These are phyloP conservation scores for Elsinoe perseae DNA, from an alignment of 2,329 filamentous ascomycete genomes.

Conservation along the genomic window DNA sequence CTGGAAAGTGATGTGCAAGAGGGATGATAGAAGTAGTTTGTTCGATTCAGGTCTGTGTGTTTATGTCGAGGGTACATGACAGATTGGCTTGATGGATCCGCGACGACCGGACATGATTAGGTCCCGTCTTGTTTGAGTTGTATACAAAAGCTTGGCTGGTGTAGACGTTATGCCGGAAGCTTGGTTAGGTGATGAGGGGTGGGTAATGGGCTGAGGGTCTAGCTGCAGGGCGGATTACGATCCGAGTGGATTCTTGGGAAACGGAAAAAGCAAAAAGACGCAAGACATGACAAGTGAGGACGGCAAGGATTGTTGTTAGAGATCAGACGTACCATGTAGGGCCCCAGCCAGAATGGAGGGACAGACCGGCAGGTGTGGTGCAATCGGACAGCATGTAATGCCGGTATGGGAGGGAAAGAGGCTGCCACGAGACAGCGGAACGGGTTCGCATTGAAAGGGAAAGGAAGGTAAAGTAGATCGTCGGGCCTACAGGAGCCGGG, in stretches of 20 bases:
- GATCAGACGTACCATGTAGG: slow-evolving; percentile 13
- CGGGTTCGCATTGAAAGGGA: slow-evolving; percentile 6
- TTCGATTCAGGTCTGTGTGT: background rate
- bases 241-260: background rate
- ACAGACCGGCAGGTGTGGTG: background rate
- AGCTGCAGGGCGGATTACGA: background rate
- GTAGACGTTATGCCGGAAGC: slow-evolving; percentile 8
- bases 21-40: background rate
- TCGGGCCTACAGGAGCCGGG: slow-evolving; percentile 14
- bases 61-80: background rate
- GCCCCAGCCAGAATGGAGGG: background rate
- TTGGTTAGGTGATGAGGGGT: slow-evolving; percentile 1
- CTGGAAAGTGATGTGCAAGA: slow-evolving; percentile 4
- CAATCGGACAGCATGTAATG: slow-evolving; percentile 2
- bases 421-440: slow-evolving; percentile 14
- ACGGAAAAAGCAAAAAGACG: background rate
- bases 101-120: background rate
- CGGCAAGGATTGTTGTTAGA: background rate
- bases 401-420: background rate
- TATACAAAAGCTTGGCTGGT: slow-evolving; percentile 3
- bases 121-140: background rate
- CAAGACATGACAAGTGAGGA: slow-evolving; percentile 8
- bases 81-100: background rate
- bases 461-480: background rate
- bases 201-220: no score